These are phyloP conservation scores for Prunus mongolica DNA, from an alignment of 306 rosid species.

Conservation along the genomic window DNA sequence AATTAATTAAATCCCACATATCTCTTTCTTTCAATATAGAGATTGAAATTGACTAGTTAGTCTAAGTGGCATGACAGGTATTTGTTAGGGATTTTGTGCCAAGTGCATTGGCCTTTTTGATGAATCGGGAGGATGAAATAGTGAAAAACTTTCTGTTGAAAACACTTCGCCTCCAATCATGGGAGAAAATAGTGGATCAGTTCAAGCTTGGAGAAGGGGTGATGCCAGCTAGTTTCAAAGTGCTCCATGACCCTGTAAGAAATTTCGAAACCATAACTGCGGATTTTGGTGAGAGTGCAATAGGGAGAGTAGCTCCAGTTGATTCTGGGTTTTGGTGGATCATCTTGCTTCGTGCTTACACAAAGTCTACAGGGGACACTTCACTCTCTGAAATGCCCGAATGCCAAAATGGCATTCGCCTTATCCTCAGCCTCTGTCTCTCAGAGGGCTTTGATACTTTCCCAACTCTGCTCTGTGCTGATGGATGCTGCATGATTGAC, in stretches of 20 bases:
- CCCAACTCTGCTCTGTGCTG: constrained; percentile 36
- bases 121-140: constrained; percentile 32
- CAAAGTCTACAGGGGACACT: constrained; percentile 34
- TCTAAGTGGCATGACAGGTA: constrained; percentile 14
- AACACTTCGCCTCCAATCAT: constrained; percentile 32
- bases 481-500: constrained; percentile 38
- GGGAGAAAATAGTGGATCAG: constrained; percentile 30
- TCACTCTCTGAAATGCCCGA: constrained; percentile 33
- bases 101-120: constrained; percentile 35
- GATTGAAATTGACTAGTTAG: no score
- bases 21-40: no score
- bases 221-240: constrained; percentile 39
- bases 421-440: constrained; percentile 28
- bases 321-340: constrained; percentile 44
- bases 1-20: not conserved
- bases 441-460: constrained; percentile 38
- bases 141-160: constrained; percentile 34
- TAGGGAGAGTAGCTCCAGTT: constrained; percentile 42
- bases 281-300: constrained; percentile 37
- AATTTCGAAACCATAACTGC: constrained; percentile 22
- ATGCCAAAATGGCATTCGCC: constrained; percentile 37
- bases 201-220: constrained; percentile 39
- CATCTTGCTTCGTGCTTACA: constrained; percentile 37
- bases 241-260: constrained; percentile 24
- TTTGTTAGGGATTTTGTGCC: constrained; percentile 39